Conservation (phyloP, 345 rosid genomes). For the Acer campestre region DNA sequence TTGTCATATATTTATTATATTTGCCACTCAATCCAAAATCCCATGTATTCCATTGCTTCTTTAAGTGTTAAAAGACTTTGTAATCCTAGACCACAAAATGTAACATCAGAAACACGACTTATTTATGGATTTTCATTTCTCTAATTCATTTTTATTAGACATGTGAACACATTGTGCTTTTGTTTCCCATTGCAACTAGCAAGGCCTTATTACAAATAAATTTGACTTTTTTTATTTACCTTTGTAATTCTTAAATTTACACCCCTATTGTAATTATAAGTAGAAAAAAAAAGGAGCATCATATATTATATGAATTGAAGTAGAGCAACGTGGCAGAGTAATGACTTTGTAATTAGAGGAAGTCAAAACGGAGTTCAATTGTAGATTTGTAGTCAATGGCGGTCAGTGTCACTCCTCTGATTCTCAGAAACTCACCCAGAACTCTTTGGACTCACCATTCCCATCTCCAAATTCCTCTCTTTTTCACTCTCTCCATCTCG, state of each 20-base stretch:
- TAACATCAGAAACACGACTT: background rate
- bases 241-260: too few relatives aligned
- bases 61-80: background rate
- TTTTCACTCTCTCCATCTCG: constrained; percentile 17
- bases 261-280: too few relatives aligned
- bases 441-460: background rate
- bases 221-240: too few relatives aligned
- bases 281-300: too few relatives aligned
- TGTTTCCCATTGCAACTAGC: background rate
- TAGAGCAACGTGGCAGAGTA: constrained; percentile 13
- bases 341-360: background rate
- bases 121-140: background rate
- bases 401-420: constrained; percentile 32
- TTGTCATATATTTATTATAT: too few relatives aligned
- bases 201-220: too few relatives aligned
- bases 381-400: constrained; percentile 37
- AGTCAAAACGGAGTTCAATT: background rate
- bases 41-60: background rate
- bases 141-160: background rate
- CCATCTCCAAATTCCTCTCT: background rate
- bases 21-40: background rate
- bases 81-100: background rate
- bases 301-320: background rate
- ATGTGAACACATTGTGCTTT: background rate
- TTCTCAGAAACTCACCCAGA: constrained; percentile 26